Conservation (phyloP, 495 filamentous ascomycete species). For the Lindgomyces ingoldianus region DNA sequence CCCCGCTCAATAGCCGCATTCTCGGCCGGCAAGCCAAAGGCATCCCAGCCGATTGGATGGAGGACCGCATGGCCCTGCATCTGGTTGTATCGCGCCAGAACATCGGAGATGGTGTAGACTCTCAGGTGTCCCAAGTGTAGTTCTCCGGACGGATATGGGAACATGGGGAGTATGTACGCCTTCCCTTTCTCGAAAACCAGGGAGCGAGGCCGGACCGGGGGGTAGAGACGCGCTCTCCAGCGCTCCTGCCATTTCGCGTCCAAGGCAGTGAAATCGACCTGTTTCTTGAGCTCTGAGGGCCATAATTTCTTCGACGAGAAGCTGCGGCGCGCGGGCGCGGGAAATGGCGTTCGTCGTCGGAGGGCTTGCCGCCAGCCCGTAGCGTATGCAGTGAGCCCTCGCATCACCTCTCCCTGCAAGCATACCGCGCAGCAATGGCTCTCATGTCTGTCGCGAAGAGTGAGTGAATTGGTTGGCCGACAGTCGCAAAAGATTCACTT, state of each 20-base stretch:
- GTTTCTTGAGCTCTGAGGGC: not conserved
- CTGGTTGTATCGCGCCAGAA: conserved; percentile 72
- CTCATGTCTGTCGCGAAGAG: not conserved
- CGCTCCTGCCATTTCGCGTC: conserved; percentile 74
- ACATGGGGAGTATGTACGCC: conserved; percentile 86
- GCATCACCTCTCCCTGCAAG: conserved; percentile 26
- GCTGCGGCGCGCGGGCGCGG: not conserved
- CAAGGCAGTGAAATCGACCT: conserved; percentile 63
- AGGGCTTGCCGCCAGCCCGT: conserved; percentile 26
- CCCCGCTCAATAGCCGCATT: conserved; percentile 91
- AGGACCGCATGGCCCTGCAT: conserved; percentile 77
- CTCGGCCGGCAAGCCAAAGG: conserved; percentile 86
- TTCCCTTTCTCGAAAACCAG: conserved; percentile 47
- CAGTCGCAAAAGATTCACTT: not conserved
- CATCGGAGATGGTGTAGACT: conserved; percentile 89
- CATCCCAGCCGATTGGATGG: conserved; percentile 92
- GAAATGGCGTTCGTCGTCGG: conserved; percentile 6
- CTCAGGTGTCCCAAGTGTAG: conserved; percentile 89
- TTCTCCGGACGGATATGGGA: conserved; percentile 86
- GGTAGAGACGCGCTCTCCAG: conserved; percentile 44
- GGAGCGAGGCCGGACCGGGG: not conserved
- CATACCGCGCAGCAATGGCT: conserved; percentile 4
- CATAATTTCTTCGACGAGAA: not conserved
- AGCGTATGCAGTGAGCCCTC: conserved; percentile 13
- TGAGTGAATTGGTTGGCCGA: not conserved